Evolutionary conservation across 78 protist species (phyloP).

Genomic region (Protostelium mycophagum): DNA sequence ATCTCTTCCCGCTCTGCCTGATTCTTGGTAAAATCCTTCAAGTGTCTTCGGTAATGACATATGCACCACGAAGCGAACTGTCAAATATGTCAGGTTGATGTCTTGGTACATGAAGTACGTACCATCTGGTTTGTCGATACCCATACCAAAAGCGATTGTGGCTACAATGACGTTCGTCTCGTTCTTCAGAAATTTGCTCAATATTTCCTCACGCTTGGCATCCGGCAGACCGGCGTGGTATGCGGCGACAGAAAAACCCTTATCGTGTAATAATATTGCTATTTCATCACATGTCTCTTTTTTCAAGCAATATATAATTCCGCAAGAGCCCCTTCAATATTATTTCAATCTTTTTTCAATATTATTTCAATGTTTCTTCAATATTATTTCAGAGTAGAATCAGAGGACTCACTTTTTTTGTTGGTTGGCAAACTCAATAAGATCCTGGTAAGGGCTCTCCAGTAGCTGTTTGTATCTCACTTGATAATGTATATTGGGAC

Average conservation of each 20-base stretch:
- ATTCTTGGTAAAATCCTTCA: slow-evolving; percentile 94
- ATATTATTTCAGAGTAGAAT: neutral
- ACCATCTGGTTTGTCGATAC: slow-evolving; percentile 90
- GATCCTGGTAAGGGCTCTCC: neutral
- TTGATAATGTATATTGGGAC: slow-evolving; percentile 33
- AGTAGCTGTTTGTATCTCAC: neutral
- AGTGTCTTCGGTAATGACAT: slow-evolving; percentile 83
- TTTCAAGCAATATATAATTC: slow-evolving; percentile 43
- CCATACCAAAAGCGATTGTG: slow-evolving; percentile 98
- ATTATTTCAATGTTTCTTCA: neutral
- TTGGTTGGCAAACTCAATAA: neutral
- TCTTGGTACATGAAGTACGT: slow-evolving; percentile 84
- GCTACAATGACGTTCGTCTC: slow-evolving; percentile 75
- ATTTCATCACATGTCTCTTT: slow-evolving; percentile 10
- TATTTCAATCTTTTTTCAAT: neutral
- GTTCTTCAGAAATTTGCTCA: slow-evolving; percentile 54
- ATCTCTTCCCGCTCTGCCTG: slow-evolving; percentile 92
- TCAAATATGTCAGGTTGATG: neutral
- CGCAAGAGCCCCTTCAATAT: neutral
- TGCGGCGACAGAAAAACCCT: slow-evolving; percentile 1
- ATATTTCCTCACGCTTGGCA: slow-evolving; percentile 19
- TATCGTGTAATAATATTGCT: neutral
- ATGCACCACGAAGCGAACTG: slow-evolving; percentile 84
- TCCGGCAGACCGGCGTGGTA: slow-evolving; percentile 46
- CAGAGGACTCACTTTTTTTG: neutral